These are phyloP conservation scores for Neurospora tetraspora DNA, from an alignment of 495 filamentous ascomycete species.

Conservation along the genomic window DNA sequence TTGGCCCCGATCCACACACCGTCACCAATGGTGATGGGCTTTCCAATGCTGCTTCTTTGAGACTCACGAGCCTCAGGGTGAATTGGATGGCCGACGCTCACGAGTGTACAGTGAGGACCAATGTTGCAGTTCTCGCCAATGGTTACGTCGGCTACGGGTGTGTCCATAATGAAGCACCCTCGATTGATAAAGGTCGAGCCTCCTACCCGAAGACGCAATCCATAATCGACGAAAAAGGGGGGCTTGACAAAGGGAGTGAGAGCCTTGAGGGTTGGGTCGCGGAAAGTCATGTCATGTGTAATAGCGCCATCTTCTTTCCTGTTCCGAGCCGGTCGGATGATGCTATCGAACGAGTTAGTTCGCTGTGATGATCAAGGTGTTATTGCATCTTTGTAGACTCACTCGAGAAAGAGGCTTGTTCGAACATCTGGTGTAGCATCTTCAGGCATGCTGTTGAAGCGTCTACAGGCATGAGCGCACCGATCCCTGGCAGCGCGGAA, in stretches of 20 bases:
- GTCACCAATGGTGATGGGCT: constrained; percentile 23
- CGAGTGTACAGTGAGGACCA: constrained; percentile 24
- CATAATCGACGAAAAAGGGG: constrained; percentile 27
- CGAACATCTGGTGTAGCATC: constrained; percentile 20
- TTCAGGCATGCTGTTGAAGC: constrained; percentile 25
- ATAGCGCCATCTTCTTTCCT: constrained; percentile 13
- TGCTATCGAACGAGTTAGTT: constrained; percentile 9
- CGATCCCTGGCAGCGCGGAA: constrained; percentile 22
- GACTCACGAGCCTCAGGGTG: constrained; percentile 16
- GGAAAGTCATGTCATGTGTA: constrained; percentile 26
- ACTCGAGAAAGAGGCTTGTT: constrained; percentile 25
- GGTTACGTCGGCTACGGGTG: constrained; percentile 25
- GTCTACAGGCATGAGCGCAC: constrained; percentile 23
- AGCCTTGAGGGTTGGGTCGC: constrained; percentile 18
- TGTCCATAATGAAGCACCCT: constrained; percentile 28
- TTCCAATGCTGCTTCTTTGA: constrained; percentile 21
- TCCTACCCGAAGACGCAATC: constrained; percentile 21
- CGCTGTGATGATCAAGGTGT: not conserved
- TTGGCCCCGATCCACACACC: constrained; percentile 51
- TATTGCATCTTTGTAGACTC: constrained; percentile 1
- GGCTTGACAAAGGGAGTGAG: constrained; percentile 27
- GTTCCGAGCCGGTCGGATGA: constrained; percentile 22
- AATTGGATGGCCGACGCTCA: constrained; percentile 18
- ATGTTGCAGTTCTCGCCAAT: constrained; percentile 27
- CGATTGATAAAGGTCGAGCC: constrained; percentile 27